phyloP scores from a whole-genome alignment of 2,329 filamentous ascomycete species.

The Colletotrichum spaethianum region DNA sequence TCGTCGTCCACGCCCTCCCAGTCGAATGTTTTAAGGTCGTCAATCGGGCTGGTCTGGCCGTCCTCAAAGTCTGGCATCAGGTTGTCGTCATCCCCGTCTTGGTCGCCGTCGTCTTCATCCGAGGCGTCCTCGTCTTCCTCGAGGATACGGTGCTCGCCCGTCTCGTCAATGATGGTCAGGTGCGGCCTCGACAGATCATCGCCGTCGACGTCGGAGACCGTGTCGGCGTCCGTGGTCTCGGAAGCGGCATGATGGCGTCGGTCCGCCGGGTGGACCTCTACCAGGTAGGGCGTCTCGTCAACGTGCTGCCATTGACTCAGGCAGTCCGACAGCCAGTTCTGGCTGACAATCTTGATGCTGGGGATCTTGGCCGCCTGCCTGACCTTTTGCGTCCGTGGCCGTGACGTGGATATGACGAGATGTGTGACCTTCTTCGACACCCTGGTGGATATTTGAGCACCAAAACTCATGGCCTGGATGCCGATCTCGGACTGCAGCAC shows the following conservation, averaged over 20 bases:
- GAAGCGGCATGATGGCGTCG: constrained; percentile 55
- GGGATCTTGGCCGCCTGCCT: constrained; percentile 85
- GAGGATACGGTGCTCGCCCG: constrained; percentile 58
- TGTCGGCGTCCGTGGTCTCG: constrained; percentile 46
- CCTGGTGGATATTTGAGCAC: constrained; percentile 73
- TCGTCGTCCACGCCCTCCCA: constrained; percentile 79
- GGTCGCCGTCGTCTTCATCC: constrained; percentile 50
- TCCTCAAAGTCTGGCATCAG: constrained; percentile 66
- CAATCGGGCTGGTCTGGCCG: constrained; percentile 64
- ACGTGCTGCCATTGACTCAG: constrained; percentile 87
- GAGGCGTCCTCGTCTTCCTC: constrained; percentile 53
- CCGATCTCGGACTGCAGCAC: constrained; percentile 88
- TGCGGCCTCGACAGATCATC: constrained; percentile 60
- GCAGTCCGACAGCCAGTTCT: constrained; percentile 89
- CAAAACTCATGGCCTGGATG: constrained; percentile 88
- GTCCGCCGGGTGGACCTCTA: constrained; percentile 82
- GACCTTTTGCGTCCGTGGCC: constrained; percentile 90
- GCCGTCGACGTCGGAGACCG: constrained; percentile 40
- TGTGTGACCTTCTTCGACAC: constrained; percentile 78
- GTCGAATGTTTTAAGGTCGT: constrained; percentile 71
- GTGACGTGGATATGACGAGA: constrained; percentile 78
- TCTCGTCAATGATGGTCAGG: constrained; percentile 59
- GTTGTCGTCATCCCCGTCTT: constrained; percentile 60
- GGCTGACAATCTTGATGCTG: constrained; percentile 90
- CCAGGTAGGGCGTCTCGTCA: constrained; percentile 83